A percentile compares a stretch with the other conserved stretches of the same genome.
phyloP scores from a whole-genome alignment of 2,329 filamentous ascomycete species.

The Grosmannia huntii region DNA sequence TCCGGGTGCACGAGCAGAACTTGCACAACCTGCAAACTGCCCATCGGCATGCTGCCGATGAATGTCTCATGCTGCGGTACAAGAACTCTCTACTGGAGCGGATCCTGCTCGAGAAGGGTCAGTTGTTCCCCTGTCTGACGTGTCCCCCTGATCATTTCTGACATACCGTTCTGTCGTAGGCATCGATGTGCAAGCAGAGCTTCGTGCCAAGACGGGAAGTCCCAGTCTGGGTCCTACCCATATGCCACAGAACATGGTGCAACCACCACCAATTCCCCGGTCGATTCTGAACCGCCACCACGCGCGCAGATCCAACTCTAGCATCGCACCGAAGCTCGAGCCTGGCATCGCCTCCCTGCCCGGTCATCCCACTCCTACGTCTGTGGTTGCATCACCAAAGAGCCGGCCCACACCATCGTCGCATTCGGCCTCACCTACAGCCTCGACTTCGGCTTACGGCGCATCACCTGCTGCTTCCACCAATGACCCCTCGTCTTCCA shows the following conservation, averaged over 20 bases:
- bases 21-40: conserved; percentile 86
- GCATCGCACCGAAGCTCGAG: conserved; percentile 64
- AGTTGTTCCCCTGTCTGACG: background rate
- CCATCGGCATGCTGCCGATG: conserved; percentile 86
- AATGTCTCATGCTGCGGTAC: conserved; percentile 95
- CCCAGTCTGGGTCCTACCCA: conserved; percentile 62
- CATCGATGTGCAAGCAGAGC: conserved; percentile 93
- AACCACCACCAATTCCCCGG: conserved; percentile 65
- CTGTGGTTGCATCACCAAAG: conserved; percentile 52
- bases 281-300: conserved; percentile 72
- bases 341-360: conserved; percentile 34
- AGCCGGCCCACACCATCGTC: conserved; percentile 74
- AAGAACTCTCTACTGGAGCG: conserved; percentile 95
- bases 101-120: conserved; percentile 92
- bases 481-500: conserved; percentile 29
- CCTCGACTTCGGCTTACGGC: conserved; percentile 30
- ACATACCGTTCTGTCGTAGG: conserved; percentile 33
- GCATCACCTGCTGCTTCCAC: conserved; percentile 26
- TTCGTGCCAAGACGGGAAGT: conserved; percentile 83
- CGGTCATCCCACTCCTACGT: conserved; percentile 20
- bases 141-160: background rate
- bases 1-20: conserved; percentile 92
- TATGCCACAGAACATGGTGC: conserved; percentile 55
- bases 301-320: conserved; percentile 56
- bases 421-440: conserved; percentile 48